phyloP scores from a whole-genome alignment of 768 basidiomycete genomes.

The Mycena crocata region DNA sequence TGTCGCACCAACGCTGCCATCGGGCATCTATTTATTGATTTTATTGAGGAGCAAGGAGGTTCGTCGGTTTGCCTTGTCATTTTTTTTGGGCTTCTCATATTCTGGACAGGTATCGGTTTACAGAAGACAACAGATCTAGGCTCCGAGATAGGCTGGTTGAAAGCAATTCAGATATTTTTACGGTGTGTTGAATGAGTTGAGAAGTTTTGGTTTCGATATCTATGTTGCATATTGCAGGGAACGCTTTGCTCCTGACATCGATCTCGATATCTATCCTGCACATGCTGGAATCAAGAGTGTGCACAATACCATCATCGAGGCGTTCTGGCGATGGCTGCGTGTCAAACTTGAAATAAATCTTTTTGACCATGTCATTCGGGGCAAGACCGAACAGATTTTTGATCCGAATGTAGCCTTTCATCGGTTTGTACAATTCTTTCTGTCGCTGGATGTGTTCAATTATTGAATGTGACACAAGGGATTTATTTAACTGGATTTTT shows the following conservation, averaged over 20 bases:
- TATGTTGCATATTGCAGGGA: not conserved
- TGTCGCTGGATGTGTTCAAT: not conserved
- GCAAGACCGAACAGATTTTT: slow-evolving; percentile 19
- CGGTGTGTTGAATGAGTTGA: not conserved
- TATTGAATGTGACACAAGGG: slow-evolving; percentile 20
- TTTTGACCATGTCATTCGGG: slow-evolving; percentile 11
- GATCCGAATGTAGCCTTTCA: slow-evolving; percentile 3
- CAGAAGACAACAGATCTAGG: not conserved
- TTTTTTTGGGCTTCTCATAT: not conserved
- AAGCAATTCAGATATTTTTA: not conserved
- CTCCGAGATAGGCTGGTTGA: slow-evolving; percentile 6
- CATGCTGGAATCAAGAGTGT: slow-evolving; percentile 25
- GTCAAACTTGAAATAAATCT: slow-evolving; percentile 25
- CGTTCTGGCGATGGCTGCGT: slow-evolving; percentile 34
- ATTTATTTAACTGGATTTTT: slow-evolving; percentile 49
- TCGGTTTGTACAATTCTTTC: slow-evolving; percentile 17
- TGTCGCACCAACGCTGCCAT: slow-evolving; percentile 27
- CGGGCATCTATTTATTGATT: slow-evolving; percentile 40
- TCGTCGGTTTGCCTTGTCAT: not conserved
- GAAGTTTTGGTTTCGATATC: too few species aligned
- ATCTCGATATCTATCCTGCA: slow-evolving; percentile 8
- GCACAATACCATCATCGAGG: slow-evolving; percentile 33
- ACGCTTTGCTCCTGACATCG: not conserved
- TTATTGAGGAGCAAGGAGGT: slow-evolving; percentile 27
- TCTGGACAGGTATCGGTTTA: not conserved